Evolutionary conservation across 768 basidiomycete species (phyloP).

Genomic region (Amanita pallidorosea): DNA sequence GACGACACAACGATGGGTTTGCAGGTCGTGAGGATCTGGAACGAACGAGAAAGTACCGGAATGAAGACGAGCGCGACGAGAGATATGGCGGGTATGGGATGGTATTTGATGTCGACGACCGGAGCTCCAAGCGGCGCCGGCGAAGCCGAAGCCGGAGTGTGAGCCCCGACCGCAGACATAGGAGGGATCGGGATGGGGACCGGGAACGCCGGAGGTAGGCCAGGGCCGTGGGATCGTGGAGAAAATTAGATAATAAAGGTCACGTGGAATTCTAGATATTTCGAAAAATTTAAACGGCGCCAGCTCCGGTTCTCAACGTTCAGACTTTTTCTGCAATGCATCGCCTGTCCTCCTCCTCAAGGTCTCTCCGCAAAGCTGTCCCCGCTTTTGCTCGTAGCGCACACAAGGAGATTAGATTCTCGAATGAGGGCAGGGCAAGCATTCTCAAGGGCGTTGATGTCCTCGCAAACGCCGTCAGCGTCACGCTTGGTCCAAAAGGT

Average conservation of each 20-base stretch:
- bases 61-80: slow-evolving; percentile 20
- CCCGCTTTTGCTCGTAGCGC: slow-evolving; percentile 54
- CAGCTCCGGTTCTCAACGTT: not conserved
- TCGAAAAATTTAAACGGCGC: not conserved
- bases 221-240: too few relatives aligned
- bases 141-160: slow-evolving; percentile 42
- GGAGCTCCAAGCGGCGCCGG: slow-evolving; percentile 30
- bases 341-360: slow-evolving; percentile 56
- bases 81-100: slow-evolving; percentile 48
- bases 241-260: not conserved
- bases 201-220: slow-evolving; percentile 16
- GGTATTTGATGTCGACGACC: slow-evolving; percentile 58
- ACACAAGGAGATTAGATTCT: slow-evolving; percentile 96
- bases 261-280: not conserved
- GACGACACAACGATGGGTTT: slow-evolving; percentile 35
- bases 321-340: slow-evolving; percentile 38
- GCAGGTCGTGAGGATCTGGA: slow-evolving; percentile 72
- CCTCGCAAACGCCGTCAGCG: slow-evolving; percentile 92
- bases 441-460: slow-evolving; percentile 95
- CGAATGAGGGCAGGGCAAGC: slow-evolving; percentile 87
- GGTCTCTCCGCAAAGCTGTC: slow-evolving; percentile 45
- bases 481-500: slow-evolving; percentile 97
- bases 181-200: slow-evolving; percentile 24
- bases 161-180: slow-evolving; percentile 17
- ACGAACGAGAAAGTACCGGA: slow-evolving; percentile 57